Evolutionary conservation across 306 rosid genomes (phyloP).

Genomic region (Betula pendula): DNA sequence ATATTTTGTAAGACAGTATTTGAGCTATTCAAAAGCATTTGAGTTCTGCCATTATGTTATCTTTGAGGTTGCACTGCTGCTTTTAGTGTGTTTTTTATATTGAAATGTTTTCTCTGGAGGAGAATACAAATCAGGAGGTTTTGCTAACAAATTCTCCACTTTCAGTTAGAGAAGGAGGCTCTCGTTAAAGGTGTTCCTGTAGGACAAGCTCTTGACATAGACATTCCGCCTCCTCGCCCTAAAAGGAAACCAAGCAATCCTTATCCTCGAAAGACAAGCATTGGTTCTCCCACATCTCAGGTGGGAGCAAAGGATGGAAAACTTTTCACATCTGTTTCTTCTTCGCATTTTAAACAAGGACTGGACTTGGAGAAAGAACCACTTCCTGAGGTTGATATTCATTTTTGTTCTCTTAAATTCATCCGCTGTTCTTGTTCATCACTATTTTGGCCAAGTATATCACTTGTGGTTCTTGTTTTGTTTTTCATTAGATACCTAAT

Average conservation of each 20-base stretch:
- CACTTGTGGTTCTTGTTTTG: conserved; percentile 12
- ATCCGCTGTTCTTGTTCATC: conserved; percentile 2
- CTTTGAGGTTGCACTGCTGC: conserved; percentile 4
- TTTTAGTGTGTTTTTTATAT: conserved; percentile 4
- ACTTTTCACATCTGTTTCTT: conserved; percentile 45
- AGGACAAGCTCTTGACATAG: conserved; percentile 76
- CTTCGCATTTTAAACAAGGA: conserved; percentile 49
- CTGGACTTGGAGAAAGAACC: conserved; percentile 75
- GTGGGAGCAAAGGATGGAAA: conserved; percentile 71
- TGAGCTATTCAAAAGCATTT: conserved; percentile 22
- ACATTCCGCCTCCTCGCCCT: conserved; percentile 97
- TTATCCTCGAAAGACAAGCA: conserved; percentile 81
- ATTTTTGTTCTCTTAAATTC: conserved; percentile 15
- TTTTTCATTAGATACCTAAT: conserved; percentile 45
- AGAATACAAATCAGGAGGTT: conserved; percentile 5
- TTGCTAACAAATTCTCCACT: conserved; percentile 27
- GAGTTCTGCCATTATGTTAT: conserved; percentile 15
- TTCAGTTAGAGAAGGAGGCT: conserved; percentile 95
- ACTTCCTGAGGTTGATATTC: conserved; percentile 59
- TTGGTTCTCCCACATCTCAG: conserved; percentile 44
- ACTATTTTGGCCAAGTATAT: conserved; percentile 16
- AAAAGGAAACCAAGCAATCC: conserved; percentile 93
- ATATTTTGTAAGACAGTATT: conserved; percentile 20
- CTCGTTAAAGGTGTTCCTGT: conserved; percentile 67
- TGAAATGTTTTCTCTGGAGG: conserved; percentile 18